Base-by-base conservation (phyloP, 2,329 filamentous ascomycete species). In the Dactylellina sp. region DNA sequence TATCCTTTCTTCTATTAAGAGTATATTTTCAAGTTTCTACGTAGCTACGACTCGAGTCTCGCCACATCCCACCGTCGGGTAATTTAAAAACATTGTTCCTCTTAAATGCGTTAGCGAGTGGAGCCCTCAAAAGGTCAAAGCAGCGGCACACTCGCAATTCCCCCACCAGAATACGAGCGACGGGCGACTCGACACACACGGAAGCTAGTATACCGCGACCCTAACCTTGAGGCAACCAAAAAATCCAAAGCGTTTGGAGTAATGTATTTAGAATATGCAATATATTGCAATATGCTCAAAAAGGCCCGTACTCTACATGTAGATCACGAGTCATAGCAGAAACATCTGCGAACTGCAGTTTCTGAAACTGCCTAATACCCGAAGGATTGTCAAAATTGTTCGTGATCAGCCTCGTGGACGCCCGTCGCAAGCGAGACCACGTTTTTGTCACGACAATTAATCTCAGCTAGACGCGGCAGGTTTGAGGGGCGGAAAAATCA, bases 391-490 rank as follows among this genome's bases (percentile, higher is more conserved):
- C n/a, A 37, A 3, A n/a, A 16, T 22, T 44, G 28, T 52, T 44
- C n/a, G 42, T 50, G 49, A 55, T 59, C 47, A 39, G 46, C 9
- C 16, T 16, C 4, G 9, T 42, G n/a, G n/a, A n/a, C n/a, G 22
- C 59, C 46, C 16, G 46, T 59, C 25, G 46, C 65, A 71, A 71
- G 65, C 65, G 65, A 71, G 65, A 39, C 56, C 65, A 71, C 65
- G 65, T 71, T 71, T 71, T 71, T 71, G 46, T 61, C 14, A 11
- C n/a, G n/a, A n/a, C n/a, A n/a, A n/a, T n/a, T n/a, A n/a, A n/a
- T n/a, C n/a, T n/a, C n/a, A n/a, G n/a, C n/a, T n/a, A n/a, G n/a
- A n/a, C n/a, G 11, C 7, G 18, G 47, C 35, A 52, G 42, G 40
- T 14, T 44, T 35, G 16, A 20, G 37, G 22, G 14, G 39, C 47